phyloP scores from a whole-genome alignment of 768 basidiomycete genomes.

The Zangia roseola region DNA sequence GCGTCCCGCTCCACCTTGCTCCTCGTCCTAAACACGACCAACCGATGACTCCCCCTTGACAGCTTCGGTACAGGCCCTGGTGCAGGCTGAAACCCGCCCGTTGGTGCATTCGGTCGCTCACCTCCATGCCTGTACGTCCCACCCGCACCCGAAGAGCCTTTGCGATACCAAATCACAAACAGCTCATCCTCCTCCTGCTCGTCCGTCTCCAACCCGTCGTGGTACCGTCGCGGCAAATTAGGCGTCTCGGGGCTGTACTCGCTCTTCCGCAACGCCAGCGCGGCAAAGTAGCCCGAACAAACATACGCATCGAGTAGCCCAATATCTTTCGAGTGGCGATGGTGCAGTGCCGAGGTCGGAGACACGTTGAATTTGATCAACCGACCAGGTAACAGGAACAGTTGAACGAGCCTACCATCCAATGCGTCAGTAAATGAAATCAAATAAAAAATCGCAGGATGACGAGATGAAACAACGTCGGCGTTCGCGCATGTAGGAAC shows the following conservation, averaged over 20 bases:
- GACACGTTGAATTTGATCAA: constrained; percentile 69
- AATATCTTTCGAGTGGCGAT: constrained; percentile 52
- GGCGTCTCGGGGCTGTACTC: constrained; percentile 57
- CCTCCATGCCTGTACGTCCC: not conserved
- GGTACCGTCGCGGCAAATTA: constrained; percentile 69
- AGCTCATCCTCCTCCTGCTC: constrained; percentile 87
- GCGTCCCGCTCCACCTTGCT: constrained; percentile 87
- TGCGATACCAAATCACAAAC: constrained; percentile 76
- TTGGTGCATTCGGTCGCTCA: constrained; percentile 18
- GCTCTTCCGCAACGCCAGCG: constrained; percentile 59
- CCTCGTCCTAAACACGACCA: constrained; percentile 68
- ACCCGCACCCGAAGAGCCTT: constrained; percentile 26
- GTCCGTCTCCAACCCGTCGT: constrained; percentile 85
- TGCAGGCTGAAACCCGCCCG: constrained; percentile 14
- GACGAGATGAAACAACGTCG: not conserved
- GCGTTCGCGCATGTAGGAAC: not conserved
- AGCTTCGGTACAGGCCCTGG: constrained; percentile 44
- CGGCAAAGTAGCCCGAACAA: constrained; percentile 83
- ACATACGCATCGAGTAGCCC: constrained; percentile 76
- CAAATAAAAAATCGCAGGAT: not conserved
- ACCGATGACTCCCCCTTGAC: constrained; percentile 53
- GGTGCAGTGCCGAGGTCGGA: constrained; percentile 56
- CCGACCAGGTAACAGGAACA: constrained; percentile 75
- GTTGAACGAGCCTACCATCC: constrained; percentile 54
- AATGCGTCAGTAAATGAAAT: not conserved